phyloP scores from a whole-genome alignment of 2,329 filamentous ascomycete species.

The Colletotrichum viniferum region DNA sequence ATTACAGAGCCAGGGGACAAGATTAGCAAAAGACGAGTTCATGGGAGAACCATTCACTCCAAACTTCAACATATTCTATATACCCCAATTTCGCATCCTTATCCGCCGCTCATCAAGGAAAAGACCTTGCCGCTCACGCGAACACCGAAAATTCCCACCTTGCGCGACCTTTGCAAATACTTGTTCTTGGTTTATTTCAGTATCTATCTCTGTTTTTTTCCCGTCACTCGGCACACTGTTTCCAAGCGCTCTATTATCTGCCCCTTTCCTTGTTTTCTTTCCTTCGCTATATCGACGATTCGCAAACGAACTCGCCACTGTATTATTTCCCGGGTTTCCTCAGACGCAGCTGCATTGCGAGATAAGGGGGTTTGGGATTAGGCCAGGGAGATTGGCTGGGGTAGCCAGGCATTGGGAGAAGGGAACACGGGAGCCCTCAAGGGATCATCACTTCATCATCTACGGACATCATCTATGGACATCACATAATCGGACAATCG shows the following conservation, averaged over 20 bases:
- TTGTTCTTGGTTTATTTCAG: not conserved
- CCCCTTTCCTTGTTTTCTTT: slow-evolving; percentile 19
- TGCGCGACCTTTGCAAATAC: not conserved
- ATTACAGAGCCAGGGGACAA: not conserved
- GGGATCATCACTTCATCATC: not conserved
- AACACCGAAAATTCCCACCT: slow-evolving; percentile 21
- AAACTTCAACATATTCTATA: slow-evolving; percentile 10
- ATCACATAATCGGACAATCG: not conserved
- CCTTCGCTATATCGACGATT: slow-evolving; percentile 14
- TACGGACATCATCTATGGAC: not conserved
- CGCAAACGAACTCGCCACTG: not conserved
- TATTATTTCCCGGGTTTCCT: slow-evolving; percentile 7
- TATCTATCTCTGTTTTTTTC: not conserved
- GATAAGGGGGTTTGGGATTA: not conserved
- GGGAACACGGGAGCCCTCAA: not conserved
- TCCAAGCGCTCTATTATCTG: slow-evolving; percentile 16
- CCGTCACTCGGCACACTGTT: not conserved
- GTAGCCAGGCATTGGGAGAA: not conserved
- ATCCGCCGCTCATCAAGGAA: slow-evolving; percentile 20
- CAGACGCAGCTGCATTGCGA: not conserved
- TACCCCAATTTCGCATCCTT: slow-evolving; percentile 20
- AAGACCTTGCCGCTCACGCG: slow-evolving; percentile 35
- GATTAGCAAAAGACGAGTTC: not conserved
- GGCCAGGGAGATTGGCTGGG: not conserved
- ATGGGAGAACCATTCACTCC: not conserved